phyloP scores from a whole-genome alignment of 371 early-diverging fungal genomes.

The Sanchytrium tribonematis region DNA sequence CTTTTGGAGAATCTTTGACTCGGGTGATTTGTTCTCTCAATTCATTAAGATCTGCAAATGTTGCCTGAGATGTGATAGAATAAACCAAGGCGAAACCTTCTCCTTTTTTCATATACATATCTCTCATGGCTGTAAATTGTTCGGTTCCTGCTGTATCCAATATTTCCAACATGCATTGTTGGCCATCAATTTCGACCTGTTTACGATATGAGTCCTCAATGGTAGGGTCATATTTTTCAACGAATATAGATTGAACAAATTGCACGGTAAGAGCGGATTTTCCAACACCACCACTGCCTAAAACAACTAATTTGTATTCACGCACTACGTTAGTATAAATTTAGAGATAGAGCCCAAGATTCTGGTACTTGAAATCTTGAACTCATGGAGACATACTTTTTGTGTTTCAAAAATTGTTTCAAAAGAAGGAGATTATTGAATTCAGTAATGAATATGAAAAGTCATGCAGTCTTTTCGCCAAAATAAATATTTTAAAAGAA shows the following conservation, averaged over 20 bases:
- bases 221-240: conserved; percentile 65
- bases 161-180: conserved; percentile 62
- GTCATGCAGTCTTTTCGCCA: too few species aligned
- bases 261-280: conserved; percentile 76
- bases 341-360: too few species aligned
- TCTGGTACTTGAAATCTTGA: too few species aligned
- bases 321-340: conserved; percentile 12
- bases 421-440: too few species aligned
- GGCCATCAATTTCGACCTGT: conserved; percentile 53
- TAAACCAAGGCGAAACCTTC: conserved; percentile 64
- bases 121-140: conserved; percentile 70
- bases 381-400: background rate
- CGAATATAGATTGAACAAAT: conserved; percentile 63
- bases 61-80: conserved; percentile 46
- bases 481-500: too few species aligned
- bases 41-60: conserved; percentile 46
- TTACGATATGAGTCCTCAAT: conserved; percentile 70
- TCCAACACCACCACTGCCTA: conserved; percentile 71
- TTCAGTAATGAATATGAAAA: too few species aligned
- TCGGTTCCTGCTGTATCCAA: conserved; percentile 59
- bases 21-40: conserved; percentile 44
- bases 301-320: conserved; percentile 58
- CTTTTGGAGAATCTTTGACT: conserved; percentile 49
- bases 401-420: background rate
- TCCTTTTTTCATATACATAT: conserved; percentile 67